Evolutionary conservation across 306 rosid species (phyloP).

Genomic region (Vigna unguiculata): DNA sequence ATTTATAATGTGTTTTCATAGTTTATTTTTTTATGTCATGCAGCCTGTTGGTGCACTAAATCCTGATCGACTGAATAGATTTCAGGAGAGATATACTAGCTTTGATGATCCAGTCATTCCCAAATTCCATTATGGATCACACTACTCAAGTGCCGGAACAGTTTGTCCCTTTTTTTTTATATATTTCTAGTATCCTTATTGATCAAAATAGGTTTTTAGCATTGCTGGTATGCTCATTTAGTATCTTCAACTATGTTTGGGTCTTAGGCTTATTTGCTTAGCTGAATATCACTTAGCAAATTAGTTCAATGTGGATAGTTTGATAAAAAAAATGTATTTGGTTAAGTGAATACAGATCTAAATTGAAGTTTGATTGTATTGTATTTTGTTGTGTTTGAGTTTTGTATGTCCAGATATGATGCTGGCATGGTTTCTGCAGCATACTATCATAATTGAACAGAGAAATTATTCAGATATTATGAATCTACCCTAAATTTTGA

Average conservation of each 20-base stretch:
- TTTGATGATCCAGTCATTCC: constrained; percentile 98
- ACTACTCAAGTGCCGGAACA: constrained; percentile 99
- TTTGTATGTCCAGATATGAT: not conserved
- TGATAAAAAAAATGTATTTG: constrained; percentile 20
- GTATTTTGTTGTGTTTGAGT: not conserved
- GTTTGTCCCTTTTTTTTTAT: constrained; percentile 57
- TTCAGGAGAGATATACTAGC: constrained; percentile 93
- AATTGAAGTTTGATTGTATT: constrained; percentile 27
- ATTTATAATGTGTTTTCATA: not conserved
- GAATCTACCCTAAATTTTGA: constrained; percentile 15
- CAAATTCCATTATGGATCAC: constrained; percentile 97
- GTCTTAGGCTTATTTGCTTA: constrained; percentile 27
- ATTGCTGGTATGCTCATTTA: constrained; percentile 8
- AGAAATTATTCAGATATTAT: not conserved
- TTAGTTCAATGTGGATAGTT: constrained; percentile 22
- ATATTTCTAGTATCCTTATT: constrained; percentile 25
- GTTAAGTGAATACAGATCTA: constrained; percentile 11
- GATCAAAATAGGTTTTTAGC: constrained; percentile 23
- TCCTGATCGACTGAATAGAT: constrained; percentile 78
- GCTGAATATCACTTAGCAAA: constrained; percentile 13
- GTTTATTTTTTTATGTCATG: constrained; percentile 43
- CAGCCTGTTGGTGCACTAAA: constrained; percentile 96
- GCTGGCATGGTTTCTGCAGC: constrained; percentile 19
- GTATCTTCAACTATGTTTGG: constrained; percentile 22
- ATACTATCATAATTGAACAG: not conserved